Evolutionary conservation across 768 basidiomycete genomes (phyloP), one percentile per base, ranked within the genome.

Genomic region (Naganishia randhawae): DNA sequence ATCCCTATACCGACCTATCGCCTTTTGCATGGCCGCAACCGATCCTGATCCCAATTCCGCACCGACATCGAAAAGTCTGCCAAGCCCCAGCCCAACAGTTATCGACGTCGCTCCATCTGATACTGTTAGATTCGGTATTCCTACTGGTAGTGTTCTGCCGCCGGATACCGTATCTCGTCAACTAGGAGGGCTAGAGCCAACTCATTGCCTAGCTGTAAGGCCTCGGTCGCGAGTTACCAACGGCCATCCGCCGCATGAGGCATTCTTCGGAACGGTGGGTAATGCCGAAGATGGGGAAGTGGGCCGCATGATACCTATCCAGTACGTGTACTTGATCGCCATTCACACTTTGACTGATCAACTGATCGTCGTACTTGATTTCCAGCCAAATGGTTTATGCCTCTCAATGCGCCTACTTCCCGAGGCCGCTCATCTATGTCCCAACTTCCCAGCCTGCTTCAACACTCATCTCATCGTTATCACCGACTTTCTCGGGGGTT

Each of bases 301-400:
- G 16, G 69, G 69, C 9, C 65, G 61, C 14, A 65, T 69, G 53
- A 31, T 66, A n/a, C 69, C 69, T 27, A 55, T 53, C 32, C 69
- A 69, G 69, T 69, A 35, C 45, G 69, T 65, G 2, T 32, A 16
- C 17, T 25, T 35, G 25, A 33, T 14, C 10, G n/a, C 10, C 32
- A 31, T 22, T 39, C 14, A 14, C 17, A 37, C 19, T 14, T 25
- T 11, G 6, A 29, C 22, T 6, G 2, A 7, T 10, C 6, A 10
- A n/a, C 19, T 51, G 4, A 57, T 62, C 7, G 61, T 29, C 14
- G 19, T 13, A 29, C n/a, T 25, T 13, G 29, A 10, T 11, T 11
- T 50, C 17, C 50, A 69, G 69, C 31, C 64, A 61, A 19, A 35
- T 66, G 52, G 33, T 69, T 0, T 69, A 57, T 39, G 63, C 63